These are phyloP conservation scores for Endocarpon pusillum DNA, from an alignment of 495 filamentous ascomycete species.

Conservation along the genomic window DNA sequence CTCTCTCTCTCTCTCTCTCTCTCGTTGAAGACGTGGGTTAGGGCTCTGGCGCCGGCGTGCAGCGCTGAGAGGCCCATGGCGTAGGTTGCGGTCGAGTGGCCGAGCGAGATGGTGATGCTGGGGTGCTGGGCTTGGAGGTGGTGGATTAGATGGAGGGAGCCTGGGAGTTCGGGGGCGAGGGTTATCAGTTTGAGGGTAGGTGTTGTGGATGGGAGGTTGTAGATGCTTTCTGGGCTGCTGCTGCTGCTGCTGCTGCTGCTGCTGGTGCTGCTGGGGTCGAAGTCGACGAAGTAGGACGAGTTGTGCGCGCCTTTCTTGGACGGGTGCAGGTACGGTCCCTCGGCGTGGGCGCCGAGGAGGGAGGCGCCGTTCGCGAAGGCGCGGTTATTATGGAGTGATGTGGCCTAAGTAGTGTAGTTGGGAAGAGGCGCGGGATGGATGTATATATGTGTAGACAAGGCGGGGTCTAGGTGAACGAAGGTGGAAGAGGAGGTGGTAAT, in stretches of 20 bases:
- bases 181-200: conserved; percentile 43
- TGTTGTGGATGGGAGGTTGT: conserved; percentile 1
- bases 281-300: conserved; percentile 24
- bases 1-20: no score
- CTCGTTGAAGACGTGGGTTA: conserved; percentile 69
- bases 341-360: conserved; percentile 54
- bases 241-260: conserved; percentile 3
- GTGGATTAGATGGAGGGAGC: conserved; percentile 33
- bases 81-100: conserved; percentile 51
- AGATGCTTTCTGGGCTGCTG: conserved; percentile 3
- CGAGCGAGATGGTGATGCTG: conserved; percentile 32
- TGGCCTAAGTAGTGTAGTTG: no score
- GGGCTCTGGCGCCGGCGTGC: conserved; percentile 42
- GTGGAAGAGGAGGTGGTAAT: no score
- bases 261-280: conserved; percentile 3
- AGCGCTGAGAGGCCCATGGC: conserved; percentile 40
- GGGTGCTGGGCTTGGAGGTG: conserved; percentile 22
- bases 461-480: no score
- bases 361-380: conserved; percentile 35
- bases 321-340: conserved; percentile 55
- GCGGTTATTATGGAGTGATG: no score
- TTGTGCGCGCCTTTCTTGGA: conserved; percentile 48
- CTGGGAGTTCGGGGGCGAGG: conserved; percentile 44
- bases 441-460: no score
- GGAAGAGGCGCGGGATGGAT: no score